Base-by-base conservation (phyloP, 805 yeast species). In the Phaffomyces antillensis region DNA sequence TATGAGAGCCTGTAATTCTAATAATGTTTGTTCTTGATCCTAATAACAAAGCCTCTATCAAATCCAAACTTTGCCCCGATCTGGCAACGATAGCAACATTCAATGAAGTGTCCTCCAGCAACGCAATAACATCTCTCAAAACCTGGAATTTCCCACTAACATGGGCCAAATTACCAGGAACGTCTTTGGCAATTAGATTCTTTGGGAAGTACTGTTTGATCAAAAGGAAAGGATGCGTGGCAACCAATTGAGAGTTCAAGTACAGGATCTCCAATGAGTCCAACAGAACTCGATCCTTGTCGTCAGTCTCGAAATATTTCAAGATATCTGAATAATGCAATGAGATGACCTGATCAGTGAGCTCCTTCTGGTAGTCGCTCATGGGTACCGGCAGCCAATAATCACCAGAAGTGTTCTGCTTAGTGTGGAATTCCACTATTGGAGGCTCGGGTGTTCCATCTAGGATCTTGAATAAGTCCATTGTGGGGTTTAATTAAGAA, bases 261-360 rank as follows among this genome's bases (percentile, higher is more conserved):
- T 86, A 76, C 62, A 95, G 77, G 8, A 86, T 83, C 48, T 79
- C 76, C 61, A 91, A 71, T 0, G 95, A 81, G 56, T 86, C 86
- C n/a, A 80, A 69, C 33, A 85, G 76, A 26, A 86, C 77, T 39
- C 73, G 73, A 41, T 77, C 79, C 39, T 67, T 63, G 44, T 68
- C 66, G 31, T 67, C 64, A 1, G 72, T 65, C 60, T 88, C 95
- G 58, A 86, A 89, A 61, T 83, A 90, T 63, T 88, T 82, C 54
- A 91, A 69, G 46, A 91, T 88, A 59, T 90, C 98, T 31, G 91
- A 79, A 60, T 90, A 91, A 64, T 91, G 98, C 36, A 89, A 69
- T 2, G 96, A 86, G 12, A 91, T 86, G 28, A 93, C 89, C 60
- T 89, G 96, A 62, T 91, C 96, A 11, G 90, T 86, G 42, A 91